Evolutionary conservation across 1,139 yeast genomes (phyloP).

Genomic region (Suhomyces taliae): DNA sequence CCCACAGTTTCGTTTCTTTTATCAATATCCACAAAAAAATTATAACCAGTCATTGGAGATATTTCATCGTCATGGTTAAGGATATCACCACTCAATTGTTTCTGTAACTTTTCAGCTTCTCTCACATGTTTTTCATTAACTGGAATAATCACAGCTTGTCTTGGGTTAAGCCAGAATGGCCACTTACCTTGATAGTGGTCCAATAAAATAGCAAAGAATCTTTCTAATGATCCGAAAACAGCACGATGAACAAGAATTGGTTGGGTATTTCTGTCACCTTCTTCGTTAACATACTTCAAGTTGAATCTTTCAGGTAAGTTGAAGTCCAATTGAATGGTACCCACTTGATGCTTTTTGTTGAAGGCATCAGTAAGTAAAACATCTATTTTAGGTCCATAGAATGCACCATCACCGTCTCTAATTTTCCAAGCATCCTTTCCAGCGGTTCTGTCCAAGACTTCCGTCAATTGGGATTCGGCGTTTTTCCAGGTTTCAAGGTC

Average conservation of each 20-base stretch:
- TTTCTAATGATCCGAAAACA: conserved; percentile 88
- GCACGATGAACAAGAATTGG: conserved; percentile 97
- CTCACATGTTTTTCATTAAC: conserved; percentile 59
- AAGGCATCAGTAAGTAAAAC: conserved; percentile 80
- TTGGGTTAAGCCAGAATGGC: conserved; percentile 99
- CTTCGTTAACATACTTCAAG: conserved; percentile 58
- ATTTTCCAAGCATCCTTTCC: conserved; percentile 64
- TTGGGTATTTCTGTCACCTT: conserved; percentile 49
- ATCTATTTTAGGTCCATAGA: conserved; percentile 96
- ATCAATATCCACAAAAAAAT: conserved; percentile 77
- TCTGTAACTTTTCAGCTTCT: conserved; percentile 54
- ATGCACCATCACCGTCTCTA: conserved; percentile 95
- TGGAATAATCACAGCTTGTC: conserved; percentile 87
- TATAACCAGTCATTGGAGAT: conserved; percentile 58
- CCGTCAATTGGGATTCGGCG: conserved; percentile 74
- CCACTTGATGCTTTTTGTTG: conserved; percentile 87
- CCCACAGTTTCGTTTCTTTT: conserved; percentile 77
- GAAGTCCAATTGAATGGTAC: conserved; percentile 93
- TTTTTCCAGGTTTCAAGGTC: conserved; percentile 77
- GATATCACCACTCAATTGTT: conserved; percentile 52
- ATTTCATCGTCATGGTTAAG: conserved; percentile 25
- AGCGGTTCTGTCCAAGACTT: conserved; percentile 59
- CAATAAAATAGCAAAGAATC: conserved; percentile 85
- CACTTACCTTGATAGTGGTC: conserved; percentile 93
- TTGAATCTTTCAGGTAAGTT: conserved; percentile 88